Percentiles rank a stretch among this genome's conserved stretches.
phyloP scores from a whole-genome alignment of 192 early-diverging fungal genomes.

The Chytriomyces sp. region DNA sequence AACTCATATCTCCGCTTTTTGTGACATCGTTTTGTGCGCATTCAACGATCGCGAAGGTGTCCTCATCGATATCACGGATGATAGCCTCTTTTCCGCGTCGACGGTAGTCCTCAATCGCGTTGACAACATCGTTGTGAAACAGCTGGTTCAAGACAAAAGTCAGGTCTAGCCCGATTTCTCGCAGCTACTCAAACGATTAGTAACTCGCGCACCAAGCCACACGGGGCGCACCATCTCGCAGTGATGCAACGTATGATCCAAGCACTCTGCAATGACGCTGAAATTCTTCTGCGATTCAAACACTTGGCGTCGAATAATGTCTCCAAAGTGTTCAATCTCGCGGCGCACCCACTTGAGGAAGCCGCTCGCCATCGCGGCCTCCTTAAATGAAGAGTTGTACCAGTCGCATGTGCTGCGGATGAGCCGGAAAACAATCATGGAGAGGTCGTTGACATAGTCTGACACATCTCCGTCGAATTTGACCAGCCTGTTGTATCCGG shows the following conservation, averaged over 20 bases:
- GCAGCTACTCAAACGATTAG: constrained; percentile 52
- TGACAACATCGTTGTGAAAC: constrained; percentile 73
- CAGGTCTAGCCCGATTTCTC: constrained; percentile 83
- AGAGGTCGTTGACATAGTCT: constrained; percentile 72
- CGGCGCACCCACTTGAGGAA: constrained; percentile 90
- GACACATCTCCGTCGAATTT: constrained; percentile 87
- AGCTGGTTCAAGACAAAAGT: constrained; percentile 80
- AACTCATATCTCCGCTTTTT: constrained; percentile 4
- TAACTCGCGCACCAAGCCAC: neutral
- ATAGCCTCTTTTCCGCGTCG: constrained; percentile 62
- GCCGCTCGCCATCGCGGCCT: constrained; percentile 85
- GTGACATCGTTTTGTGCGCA: neutral
- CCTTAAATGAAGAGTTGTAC: constrained; percentile 87
- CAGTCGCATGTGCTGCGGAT: constrained; percentile 96
- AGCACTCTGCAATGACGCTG: constrained; percentile 81
- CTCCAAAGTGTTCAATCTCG: constrained; percentile 83
- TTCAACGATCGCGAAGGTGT: constrained; percentile 54
- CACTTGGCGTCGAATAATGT: constrained; percentile 86
- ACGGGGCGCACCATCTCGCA: constrained; percentile 61
- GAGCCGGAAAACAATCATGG: constrained; percentile 75
- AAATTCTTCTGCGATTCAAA: constrained; percentile 80
- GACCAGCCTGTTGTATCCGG: constrained; percentile 64
- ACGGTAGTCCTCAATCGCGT: constrained; percentile 72
- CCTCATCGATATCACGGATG: constrained; percentile 66
- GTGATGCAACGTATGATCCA: constrained; percentile 75